Conservation (phyloP, 805 yeast genomes). For the Kodamaea laetipori region DNA sequence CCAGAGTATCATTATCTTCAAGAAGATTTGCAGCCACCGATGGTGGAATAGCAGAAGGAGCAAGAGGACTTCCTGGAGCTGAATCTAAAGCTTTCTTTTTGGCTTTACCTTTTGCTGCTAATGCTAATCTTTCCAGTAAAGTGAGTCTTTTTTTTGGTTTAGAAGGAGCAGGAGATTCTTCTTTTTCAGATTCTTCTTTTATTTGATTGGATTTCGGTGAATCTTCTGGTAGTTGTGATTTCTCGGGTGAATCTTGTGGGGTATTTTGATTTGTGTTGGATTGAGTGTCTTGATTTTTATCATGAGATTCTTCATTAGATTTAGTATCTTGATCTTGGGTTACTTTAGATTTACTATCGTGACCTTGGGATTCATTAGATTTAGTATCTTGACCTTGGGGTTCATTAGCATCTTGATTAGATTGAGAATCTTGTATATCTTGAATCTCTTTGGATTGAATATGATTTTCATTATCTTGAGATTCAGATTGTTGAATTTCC, state of each 20-base stretch:
- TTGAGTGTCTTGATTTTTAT: not conserved
- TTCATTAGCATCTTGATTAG: no score
- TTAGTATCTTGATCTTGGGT: no score
- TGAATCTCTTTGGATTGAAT: no score
- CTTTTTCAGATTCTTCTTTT: not conserved
- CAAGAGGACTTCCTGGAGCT: not conserved
- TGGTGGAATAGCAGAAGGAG: constrained; percentile 7
- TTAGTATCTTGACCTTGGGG: no score
- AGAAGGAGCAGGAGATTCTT: not conserved
- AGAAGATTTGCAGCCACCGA: not conserved
- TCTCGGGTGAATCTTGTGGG: constrained; percentile 1
- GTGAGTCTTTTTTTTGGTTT: constrained; percentile 54
- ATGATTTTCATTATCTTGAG: no score
- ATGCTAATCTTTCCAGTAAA: constrained; percentile 80
- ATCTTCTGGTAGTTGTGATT: no score
- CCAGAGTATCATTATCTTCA: constrained; percentile 2
- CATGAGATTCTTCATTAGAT: not conserved
- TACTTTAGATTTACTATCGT: no score
- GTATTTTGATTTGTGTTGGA: no score
- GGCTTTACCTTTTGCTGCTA: constrained; percentile 63
- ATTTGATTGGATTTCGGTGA: not conserved
- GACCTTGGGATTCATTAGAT: no score
- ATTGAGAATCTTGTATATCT: no score
- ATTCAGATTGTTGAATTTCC: no score
- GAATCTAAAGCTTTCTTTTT: constrained; percentile 24